Evolutionary conservation across 2,329 filamentous ascomycete species (phyloP).

Genomic region (Nannizzia gypsea): DNA sequence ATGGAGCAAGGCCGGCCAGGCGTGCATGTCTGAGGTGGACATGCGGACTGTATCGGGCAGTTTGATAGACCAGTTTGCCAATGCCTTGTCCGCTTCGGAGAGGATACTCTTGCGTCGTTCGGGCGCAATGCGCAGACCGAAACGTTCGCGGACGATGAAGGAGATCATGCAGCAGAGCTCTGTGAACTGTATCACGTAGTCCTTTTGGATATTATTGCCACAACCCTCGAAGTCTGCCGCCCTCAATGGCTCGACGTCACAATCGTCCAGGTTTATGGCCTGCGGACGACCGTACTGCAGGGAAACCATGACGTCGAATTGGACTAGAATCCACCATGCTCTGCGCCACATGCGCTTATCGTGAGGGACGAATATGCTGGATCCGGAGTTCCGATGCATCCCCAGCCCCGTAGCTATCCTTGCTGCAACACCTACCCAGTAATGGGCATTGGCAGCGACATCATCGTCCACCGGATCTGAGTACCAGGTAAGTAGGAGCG

Average conservation of each 20-base stretch:
- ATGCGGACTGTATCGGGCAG: conserved; percentile 32
- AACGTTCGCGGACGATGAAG: conserved; percentile 32
- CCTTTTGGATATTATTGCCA: conserved; percentile 33
- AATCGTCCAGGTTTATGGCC: conserved; percentile 42
- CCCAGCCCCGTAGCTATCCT: conserved; percentile 43
- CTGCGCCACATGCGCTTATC: conserved; percentile 35
- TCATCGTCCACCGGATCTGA: conserved; percentile 43
- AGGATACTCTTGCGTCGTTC: conserved; percentile 32
- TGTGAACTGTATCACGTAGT: conserved; percentile 39
- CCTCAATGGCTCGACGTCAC: conserved; percentile 37
- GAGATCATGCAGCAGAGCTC: conserved; percentile 42
- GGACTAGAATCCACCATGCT: conserved; percentile 35
- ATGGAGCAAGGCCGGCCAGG: conserved; percentile 36
- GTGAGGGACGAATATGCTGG: conserved; percentile 30
- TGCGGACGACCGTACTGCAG: conserved; percentile 42
- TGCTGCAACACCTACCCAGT: conserved; percentile 44
- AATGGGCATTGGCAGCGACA: conserved; percentile 42
- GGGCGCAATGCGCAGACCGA: conserved; percentile 30
- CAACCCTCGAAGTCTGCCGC: conserved; percentile 38
- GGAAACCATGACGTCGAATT: conserved; percentile 35
- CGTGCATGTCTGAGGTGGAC: conserved; percentile 31
- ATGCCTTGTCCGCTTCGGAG: conserved; percentile 30
- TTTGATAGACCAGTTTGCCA: conserved; percentile 33
- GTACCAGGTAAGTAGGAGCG: conserved; percentile 45
- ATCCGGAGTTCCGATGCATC: conserved; percentile 39